A percentile compares a stretch with the other conserved stretches of the same genome.
phyloP scores from a whole-genome alignment of 371 early-diverging fungal species.

The Saksenaea oblongispora region DNA sequence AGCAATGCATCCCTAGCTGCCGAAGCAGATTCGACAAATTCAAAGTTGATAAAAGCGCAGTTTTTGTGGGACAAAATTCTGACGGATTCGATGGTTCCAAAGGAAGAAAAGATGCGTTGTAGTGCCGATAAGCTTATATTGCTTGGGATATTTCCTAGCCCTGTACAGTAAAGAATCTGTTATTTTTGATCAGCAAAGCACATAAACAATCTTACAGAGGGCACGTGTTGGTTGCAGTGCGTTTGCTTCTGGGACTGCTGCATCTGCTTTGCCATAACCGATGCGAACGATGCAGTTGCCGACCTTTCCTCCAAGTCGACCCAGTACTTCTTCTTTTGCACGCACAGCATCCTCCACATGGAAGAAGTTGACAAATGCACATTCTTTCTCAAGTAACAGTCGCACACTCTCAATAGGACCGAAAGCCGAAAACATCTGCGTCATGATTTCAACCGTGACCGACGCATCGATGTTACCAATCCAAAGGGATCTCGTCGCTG shows the following conservation, averaged over 20 bases:
- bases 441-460: slow-evolving; percentile 77
- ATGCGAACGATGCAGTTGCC: slow-evolving; percentile 81
- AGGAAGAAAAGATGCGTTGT: slow-evolving; percentile 77
- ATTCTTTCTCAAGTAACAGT: slow-evolving; percentile 94
- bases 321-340: slow-evolving; percentile 87
- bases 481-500: slow-evolving; percentile 89
- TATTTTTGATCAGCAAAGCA: neutral
- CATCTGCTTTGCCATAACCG: slow-evolving; percentile 90
- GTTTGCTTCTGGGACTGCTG: slow-evolving; percentile 45
- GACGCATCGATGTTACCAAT: slow-evolving; percentile 90
- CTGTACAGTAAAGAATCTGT: slow-evolving; percentile 24
- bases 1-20: slow-evolving; percentile 86
- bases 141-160: slow-evolving; percentile 95
- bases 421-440: slow-evolving; percentile 81
- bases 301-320: slow-evolving; percentile 73
- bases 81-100: slow-evolving; percentile 91
- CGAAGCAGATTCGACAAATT: slow-evolving; percentile 82
- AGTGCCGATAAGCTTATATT: slow-evolving; percentile 78
- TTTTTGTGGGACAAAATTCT: slow-evolving; percentile 95
- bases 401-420: slow-evolving; percentile 94
- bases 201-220: slow-evolving; percentile 38
- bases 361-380: slow-evolving; percentile 94
- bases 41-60: slow-evolving; percentile 97
- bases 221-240: slow-evolving; percentile 49
- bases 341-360: slow-evolving; percentile 85